Percentiles rank a stretch among this genome's conserved stretches.
Conservation (phyloP, 2,329 filamentous ascomycete genomes). For the Fusarium udum region DNA sequence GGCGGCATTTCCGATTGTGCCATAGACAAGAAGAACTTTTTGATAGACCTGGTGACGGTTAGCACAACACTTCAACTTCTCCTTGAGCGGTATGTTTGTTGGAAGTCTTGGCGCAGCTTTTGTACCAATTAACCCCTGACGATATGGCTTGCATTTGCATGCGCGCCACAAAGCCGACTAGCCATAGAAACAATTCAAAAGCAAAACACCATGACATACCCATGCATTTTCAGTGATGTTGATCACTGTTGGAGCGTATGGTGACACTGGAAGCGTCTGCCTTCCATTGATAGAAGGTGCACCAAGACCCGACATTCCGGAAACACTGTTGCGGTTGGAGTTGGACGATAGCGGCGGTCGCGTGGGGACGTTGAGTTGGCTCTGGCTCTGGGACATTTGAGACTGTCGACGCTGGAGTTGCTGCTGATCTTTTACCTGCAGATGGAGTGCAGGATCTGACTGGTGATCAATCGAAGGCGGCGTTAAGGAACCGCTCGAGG, state of each 20-base stretch:
- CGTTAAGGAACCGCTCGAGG: slow-evolving; percentile 75
- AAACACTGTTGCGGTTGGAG: slow-evolving; percentile 70
- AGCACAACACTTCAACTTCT: slow-evolving; percentile 27
- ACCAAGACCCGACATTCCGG: slow-evolving; percentile 69
- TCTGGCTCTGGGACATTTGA: slow-evolving; percentile 30
- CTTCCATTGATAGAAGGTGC: slow-evolving; percentile 64
- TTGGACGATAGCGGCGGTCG: slow-evolving; percentile 54
- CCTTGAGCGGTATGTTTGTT: not conserved
- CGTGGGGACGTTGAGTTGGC: slow-evolving; percentile 39
- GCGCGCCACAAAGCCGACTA: slow-evolving; percentile 18
- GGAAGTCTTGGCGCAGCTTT: slow-evolving; percentile 11
- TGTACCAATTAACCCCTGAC: slow-evolving; percentile 21
- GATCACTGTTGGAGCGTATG: slow-evolving; percentile 81
- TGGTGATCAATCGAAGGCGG: slow-evolving; percentile 77
- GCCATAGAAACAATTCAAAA: slow-evolving; percentile 12
- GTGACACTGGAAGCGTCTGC: slow-evolving; percentile 71
- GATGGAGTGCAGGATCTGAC: slow-evolving; percentile 70
- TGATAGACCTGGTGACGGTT: slow-evolving; percentile 77
- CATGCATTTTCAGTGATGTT: slow-evolving; percentile 85
- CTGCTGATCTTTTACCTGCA: slow-evolving; percentile 63
- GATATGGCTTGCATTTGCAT: slow-evolving; percentile 23
- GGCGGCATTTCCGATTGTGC: slow-evolving; percentile 78
- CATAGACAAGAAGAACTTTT: slow-evolving; percentile 84
- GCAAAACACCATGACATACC: slow-evolving; percentile 64
- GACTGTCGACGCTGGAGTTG: slow-evolving; percentile 30